These are phyloP conservation scores for Kwoniella sp. DNA, from an alignment of 768 basidiomycete genomes.

Conservation along the genomic window DNA sequence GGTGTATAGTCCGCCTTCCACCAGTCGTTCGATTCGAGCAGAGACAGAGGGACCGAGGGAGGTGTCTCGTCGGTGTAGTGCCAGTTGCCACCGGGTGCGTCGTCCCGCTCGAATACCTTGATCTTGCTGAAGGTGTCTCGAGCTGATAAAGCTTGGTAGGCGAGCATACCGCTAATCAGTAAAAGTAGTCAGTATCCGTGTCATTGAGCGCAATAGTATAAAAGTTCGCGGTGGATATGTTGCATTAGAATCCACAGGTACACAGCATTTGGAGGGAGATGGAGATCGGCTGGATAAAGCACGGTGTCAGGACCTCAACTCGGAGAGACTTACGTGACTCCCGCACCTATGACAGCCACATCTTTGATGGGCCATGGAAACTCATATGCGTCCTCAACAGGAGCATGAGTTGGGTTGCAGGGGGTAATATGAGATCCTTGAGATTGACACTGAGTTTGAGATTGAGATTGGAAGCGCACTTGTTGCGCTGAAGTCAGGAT, in stretches of 20 bases:
- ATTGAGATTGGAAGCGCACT: no score
- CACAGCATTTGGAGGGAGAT: no score
- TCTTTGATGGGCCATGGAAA: slow-evolving; percentile 33
- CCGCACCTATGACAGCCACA: slow-evolving; percentile 40
- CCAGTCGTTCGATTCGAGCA: slow-evolving; percentile 15
- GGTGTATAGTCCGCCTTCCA: slow-evolving; percentile 27
- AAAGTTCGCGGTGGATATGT: no score
- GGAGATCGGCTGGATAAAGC: no score
- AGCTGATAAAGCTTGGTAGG: slow-evolving; percentile 17
- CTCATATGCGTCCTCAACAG: slow-evolving; percentile 1
- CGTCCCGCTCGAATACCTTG: slow-evolving; percentile 34
- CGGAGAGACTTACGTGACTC: slow-evolving; percentile 23
- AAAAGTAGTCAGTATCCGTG: no score
- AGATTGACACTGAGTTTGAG: no score
- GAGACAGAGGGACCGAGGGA: slow-evolving; percentile 13
- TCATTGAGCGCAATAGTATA: no score
- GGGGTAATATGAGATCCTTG: no score
- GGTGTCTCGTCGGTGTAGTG: slow-evolving; percentile 28
- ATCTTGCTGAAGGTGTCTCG: slow-evolving; percentile 8
- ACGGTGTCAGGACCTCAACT: not conserved
- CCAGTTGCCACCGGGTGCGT: slow-evolving; percentile 37
- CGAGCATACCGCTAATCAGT: slow-evolving; percentile 17
- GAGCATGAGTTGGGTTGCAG: not conserved
- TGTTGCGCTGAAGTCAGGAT: no score
- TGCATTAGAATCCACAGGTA: no score